Conservation (phyloP, 257 asterid genomes). For the Solanum okadae region DNA sequence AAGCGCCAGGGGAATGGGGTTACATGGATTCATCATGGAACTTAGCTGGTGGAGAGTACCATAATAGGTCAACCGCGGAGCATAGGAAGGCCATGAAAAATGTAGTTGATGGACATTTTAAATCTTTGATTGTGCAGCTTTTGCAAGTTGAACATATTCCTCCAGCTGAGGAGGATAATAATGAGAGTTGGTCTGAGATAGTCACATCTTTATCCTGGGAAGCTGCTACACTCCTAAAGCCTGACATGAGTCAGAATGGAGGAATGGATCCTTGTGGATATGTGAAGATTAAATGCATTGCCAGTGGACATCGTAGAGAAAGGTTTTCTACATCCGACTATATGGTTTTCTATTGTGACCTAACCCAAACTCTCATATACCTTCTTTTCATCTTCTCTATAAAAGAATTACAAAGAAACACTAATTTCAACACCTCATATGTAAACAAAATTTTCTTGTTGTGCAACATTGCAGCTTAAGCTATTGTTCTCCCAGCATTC, state of each 20-base stretch:
- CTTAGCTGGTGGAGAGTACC: slow-evolving; percentile 71
- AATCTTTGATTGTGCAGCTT: slow-evolving; percentile 84
- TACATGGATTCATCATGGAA: slow-evolving; percentile 45
- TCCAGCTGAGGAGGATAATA: slow-evolving; percentile 53
- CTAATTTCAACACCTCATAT: neutral
- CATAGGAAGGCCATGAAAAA: slow-evolving; percentile 69
- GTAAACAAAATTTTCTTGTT: neutral
- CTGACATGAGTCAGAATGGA: slow-evolving; percentile 84
- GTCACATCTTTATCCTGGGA: slow-evolving; percentile 88
- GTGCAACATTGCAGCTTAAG: neutral
- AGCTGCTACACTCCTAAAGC: slow-evolving; percentile 86
- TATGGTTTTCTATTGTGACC: neutral
- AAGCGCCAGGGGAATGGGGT: slow-evolving; percentile 87
- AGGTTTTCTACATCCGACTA: slow-evolving; percentile 35
- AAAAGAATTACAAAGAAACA: neutral
- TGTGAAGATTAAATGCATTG: slow-evolving; percentile 91
- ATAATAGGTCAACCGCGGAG: slow-evolving; percentile 69
- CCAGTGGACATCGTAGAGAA: slow-evolving; percentile 81
- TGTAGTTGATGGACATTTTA: slow-evolving; percentile 87
- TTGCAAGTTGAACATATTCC: slow-evolving; percentile 85
- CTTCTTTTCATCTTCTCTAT: neutral
- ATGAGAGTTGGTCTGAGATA: slow-evolving; percentile 88
- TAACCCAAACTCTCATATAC: neutral
- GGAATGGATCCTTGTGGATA: slow-evolving; percentile 97
- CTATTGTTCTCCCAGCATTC: neutral